Percentiles rank a stretch among this genome's conserved stretches.
These are phyloP conservation scores for Linnemannia schmuckeri DNA, from an alignment of 192 early-diverging fungal species.

Conservation along the genomic window DNA sequence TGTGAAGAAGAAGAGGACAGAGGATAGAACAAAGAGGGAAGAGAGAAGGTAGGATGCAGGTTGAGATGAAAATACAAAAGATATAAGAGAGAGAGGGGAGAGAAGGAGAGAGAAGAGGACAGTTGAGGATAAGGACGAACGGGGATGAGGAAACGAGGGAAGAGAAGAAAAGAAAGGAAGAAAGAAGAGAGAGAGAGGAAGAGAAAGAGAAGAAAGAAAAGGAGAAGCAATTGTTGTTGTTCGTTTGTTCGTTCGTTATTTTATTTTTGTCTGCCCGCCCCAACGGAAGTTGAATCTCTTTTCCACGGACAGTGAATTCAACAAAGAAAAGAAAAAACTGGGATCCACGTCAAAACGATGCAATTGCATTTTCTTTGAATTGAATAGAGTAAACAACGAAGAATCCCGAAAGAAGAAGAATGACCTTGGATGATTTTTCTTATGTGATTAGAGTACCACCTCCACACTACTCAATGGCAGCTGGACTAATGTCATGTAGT, in stretches of 20 bases:
- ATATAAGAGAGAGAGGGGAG: neutral
- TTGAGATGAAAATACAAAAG: neutral
- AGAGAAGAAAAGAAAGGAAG: neutral
- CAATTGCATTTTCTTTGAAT: neutral
- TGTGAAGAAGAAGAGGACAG: constrained; percentile 12
- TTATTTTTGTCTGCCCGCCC: neutral
- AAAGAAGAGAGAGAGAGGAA: neutral
- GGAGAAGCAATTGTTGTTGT: neutral
- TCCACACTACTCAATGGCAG: neutral
- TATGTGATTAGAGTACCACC: neutral
- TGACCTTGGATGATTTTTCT: neutral
- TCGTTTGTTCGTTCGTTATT: no score
- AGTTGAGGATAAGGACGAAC: constrained; percentile 22
- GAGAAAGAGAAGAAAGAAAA: neutral
- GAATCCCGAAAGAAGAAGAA: neutral
- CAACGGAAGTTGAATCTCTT: constrained; percentile 41
- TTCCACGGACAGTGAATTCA: constrained; percentile 1
- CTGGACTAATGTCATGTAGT: neutral
- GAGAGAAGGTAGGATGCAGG: neutral
- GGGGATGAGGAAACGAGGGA: neutral
- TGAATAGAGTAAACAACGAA: neutral
- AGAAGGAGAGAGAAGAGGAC: neutral
- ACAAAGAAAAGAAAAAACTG: neutral
- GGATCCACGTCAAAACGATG: constrained; percentile 6
- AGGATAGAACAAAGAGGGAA: constrained; percentile 7